Evolutionary conservation across 192 early-diverging fungal species (phyloP), one percentile per base, ranked within the genome.

Genomic region (Rhizoclosmatium globosum): DNA sequence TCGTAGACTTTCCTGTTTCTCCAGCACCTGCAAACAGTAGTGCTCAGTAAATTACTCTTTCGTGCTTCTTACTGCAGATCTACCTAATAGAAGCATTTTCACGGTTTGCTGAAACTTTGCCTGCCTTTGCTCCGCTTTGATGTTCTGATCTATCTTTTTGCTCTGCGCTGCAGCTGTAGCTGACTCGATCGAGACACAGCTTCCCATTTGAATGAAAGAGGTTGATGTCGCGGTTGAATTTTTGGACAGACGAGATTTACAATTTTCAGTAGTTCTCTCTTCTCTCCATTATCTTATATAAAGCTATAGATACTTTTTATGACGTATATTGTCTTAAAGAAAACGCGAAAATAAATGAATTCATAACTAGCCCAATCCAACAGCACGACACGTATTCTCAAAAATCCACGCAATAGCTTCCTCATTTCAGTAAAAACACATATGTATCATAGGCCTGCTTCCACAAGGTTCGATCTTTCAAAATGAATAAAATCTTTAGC

Each of bases 81-180:
- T 53, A 84, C 89, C 89, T 17, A 98, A 89, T 53, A 98, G 86
- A 43, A 98, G 89, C 94, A 98, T 95, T 87, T 98, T 98, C 80
- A 98, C 92, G 94, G 78, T 95, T 94, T 53, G 91, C 89, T 86
- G 95, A 17, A 53, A 53, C 50, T 53, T 53, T 53, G 50, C 82
- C 59, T 87, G 88, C 65, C 90, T 83, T 77, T 92, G 91, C 77
- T 98, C 97, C 45, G 87, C 87, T 80, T 88, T 92, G 69, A 98
- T 84, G 82, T 92, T 91, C 81, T 90, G 92, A 67, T 98, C 95
- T 69, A 98, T 98, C 69, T 94, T 94, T 64, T 97, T 93, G 79
- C 95, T 97, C 38, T 87, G 86, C 58, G 87, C 89, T 83, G 92
- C 94, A 61, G 89, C 89, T 82, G 96, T 95, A 17, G 50, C 50